Evolutionary conservation across 164 flowering plant species (phyloP), one percentile per base, ranked within the genome.

Genomic region (Tinospora cordifolia): DNA sequence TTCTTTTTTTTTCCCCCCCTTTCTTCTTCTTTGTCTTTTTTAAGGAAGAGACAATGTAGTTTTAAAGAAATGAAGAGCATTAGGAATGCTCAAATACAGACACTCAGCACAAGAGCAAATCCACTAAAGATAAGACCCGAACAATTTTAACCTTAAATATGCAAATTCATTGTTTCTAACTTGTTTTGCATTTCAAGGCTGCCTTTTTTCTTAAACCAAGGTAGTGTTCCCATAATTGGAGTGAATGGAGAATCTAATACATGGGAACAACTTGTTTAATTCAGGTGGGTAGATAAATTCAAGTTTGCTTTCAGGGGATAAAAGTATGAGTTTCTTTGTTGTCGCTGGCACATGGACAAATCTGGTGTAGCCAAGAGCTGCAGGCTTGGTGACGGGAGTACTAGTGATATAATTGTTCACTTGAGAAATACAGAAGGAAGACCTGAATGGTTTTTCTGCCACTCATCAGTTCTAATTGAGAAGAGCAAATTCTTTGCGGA

Each of bases 401-500:
- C 81, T 14, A 83, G 86, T 71, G 87, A 88, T 47, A 24, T 81
- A 36, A 69, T 73, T 25, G 75, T 86, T 69, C 62, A 54, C 65
- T 79, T 83, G 82, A 83, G 75, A 74, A 84, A 80, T 22, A 40
- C 60, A 70, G 79, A 76, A 69, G 81, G 85, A 67, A 77, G 76
- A 64, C 77, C 78, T 25, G 82, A 83, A 74, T 63, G 76, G 64
- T 86, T 87, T 77, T 75, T 76, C 68, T 76, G 79, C 54, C 84
- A 85, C 73, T 83, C 89, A 12, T 78, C 75, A 30, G 57, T 83
- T 69, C 85, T 89, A 59, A 72, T 21, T 63, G 69, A 68, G 57
- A 84, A 83, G 76, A 85, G 90, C 79, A 81, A 80, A 63, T 80
- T 76, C 75, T 84, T 83, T 73, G 82, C 85, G 24, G 80, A 78